Evolutionary conservation across 2,329 filamentous ascomycete species (phyloP).

Genomic region (Graphilbum fragrans): DNA sequence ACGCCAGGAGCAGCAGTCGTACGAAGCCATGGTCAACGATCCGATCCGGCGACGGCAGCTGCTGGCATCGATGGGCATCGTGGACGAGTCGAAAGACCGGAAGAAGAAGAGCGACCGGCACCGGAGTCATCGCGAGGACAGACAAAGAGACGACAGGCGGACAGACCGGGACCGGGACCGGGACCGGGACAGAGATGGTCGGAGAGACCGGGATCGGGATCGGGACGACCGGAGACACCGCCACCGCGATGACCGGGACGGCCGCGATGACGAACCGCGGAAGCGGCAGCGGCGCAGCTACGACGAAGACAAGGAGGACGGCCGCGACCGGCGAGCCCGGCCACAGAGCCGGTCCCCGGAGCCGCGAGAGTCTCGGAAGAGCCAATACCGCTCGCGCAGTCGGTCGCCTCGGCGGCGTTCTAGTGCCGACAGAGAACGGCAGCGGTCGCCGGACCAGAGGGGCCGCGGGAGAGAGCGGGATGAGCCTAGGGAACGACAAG

Average conservation of each 20-base stretch:
- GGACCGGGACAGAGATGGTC: conserved; percentile 1
- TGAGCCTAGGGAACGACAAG: too few relatives aligned
- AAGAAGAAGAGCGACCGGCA: conserved; percentile 11
- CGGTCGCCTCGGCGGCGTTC: neutral
- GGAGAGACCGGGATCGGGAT: conserved; percentile 20
- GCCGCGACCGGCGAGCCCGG: neutral
- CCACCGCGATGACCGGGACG: neutral
- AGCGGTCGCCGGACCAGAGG: neutral
- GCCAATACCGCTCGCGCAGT: neutral
- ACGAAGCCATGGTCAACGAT: conserved; percentile 70
- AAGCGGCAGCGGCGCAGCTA: neutral
- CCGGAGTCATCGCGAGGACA: conserved; percentile 23
- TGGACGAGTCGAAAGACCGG: too few relatives aligned
- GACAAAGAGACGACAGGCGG: neutral
- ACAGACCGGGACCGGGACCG: conserved; percentile 13
- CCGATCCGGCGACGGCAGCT: conserved; percentile 56
- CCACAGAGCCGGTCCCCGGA: neutral
- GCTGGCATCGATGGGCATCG: conserved; percentile 49
- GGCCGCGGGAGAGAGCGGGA: too few relatives aligned
- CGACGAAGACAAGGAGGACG: neutral
- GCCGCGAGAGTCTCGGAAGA: neutral
- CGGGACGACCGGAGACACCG: conserved; percentile 15
- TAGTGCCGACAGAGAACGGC: neutral
- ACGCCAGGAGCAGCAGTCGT: conserved; percentile 74
- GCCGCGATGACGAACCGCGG: neutral